Evolutionary conservation across 768 basidiomycete genomes (phyloP).

Genomic region (Suillus decipiens): DNA sequence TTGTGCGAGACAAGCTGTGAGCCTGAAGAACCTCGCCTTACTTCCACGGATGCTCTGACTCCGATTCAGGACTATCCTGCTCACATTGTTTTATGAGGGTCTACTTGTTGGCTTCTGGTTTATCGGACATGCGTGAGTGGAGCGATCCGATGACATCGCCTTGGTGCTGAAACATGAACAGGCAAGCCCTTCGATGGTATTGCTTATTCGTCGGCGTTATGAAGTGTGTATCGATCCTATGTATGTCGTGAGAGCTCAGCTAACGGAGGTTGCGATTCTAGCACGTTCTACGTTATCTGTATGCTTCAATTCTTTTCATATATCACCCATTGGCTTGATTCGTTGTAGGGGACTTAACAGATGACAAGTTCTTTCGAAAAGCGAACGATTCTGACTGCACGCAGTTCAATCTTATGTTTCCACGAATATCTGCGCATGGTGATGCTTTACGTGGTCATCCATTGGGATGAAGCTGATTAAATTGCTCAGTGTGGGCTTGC

Average conservation of each 20-base stretch:
- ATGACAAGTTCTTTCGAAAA: slow-evolving; percentile 95
- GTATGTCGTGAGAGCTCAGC: slow-evolving; percentile 11
- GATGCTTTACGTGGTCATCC: slow-evolving; percentile 22
- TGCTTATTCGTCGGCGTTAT: slow-evolving; percentile 81
- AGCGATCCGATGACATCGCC: slow-evolving; percentile 6
- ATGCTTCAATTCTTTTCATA: slow-evolving; percentile 27
- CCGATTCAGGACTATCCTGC: slow-evolving; percentile 70
- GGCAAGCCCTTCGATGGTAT: slow-evolving; percentile 82
- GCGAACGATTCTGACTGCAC: slow-evolving; percentile 92
- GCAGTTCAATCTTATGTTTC: slow-evolving; percentile 80
- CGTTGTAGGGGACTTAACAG: slow-evolving; percentile 82
- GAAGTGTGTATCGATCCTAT: slow-evolving; percentile 55
- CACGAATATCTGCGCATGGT: slow-evolving; percentile 73
- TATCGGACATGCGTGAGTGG: slow-evolving; percentile 81
- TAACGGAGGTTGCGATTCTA: slow-evolving; percentile 30
- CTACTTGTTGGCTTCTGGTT: slow-evolving; percentile 95
- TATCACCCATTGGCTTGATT: slow-evolving; percentile 12
- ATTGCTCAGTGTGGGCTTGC: slow-evolving; percentile 71
- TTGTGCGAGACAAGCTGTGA: slow-evolving; percentile 90
- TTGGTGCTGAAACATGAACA: slow-evolving; percentile 30
- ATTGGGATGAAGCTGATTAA: slow-evolving; percentile 10
- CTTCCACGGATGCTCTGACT: slow-evolving; percentile 16
- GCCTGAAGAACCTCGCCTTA: slow-evolving; percentile 29
- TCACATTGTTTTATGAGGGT: slow-evolving; percentile 82
- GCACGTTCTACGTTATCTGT: slow-evolving; percentile 89